These are phyloP conservation scores for Neofusicoccum umdonicola DNA, from an alignment of 2,329 filamentous ascomycete species.

Conservation along the genomic window DNA sequence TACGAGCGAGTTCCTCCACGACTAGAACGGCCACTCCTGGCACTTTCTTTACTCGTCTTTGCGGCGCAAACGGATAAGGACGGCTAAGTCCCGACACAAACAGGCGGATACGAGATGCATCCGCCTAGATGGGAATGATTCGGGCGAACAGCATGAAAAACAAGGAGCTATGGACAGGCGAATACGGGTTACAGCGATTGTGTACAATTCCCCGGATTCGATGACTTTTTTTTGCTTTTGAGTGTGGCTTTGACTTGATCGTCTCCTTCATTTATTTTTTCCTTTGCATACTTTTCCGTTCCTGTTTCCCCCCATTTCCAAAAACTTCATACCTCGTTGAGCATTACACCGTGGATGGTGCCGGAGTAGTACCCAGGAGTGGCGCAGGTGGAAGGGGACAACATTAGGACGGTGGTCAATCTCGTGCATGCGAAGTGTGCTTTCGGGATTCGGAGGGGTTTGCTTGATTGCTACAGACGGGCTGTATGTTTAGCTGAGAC, in stretches of 20 bases:
- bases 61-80: constrained; percentile 13
- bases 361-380: background rate
- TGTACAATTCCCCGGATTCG: constrained; percentile 6
- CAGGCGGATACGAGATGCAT: background rate
- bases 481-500: background rate
- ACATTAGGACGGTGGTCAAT: background rate
- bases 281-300: background rate
- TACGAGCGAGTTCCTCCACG: constrained; percentile 5
- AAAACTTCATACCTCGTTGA: background rate
- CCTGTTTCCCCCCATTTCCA: background rate
- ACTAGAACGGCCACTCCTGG: background rate
- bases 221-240: constrained; percentile 14
- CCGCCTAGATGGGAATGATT: background rate
- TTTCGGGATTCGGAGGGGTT: background rate
- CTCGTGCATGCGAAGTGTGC: background rate
- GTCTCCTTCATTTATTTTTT: background rate
- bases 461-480: background rate
- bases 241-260: background rate
- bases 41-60: constrained; percentile 5
- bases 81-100: background rate
- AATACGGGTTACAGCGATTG: background rate
- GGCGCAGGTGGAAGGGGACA: background rate
- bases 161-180: constrained; percentile 7
- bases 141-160: background rate
- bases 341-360: background rate